Evolutionary conservation across 2,329 filamentous ascomycete species (phyloP).

Genomic region (Stagonosporopsis chrysanthemi): DNA sequence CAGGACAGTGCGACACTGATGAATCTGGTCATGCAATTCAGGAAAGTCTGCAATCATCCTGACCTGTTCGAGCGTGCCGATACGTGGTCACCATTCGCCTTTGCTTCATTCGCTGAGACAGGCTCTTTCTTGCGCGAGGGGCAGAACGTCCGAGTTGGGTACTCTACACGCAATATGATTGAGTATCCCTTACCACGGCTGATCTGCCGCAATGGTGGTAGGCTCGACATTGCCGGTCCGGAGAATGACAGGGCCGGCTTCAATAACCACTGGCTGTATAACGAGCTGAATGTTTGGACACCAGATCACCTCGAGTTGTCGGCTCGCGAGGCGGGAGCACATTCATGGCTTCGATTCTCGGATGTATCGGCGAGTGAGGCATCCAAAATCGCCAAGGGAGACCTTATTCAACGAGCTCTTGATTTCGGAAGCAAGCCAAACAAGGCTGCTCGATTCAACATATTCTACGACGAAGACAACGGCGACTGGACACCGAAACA

Average conservation of each 20-base stretch:
- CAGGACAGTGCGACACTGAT: constrained; percentile 95
- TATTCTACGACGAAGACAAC: constrained; percentile 72
- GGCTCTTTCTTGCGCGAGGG: constrained; percentile 94
- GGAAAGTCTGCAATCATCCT: constrained; percentile 98
- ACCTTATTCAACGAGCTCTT: constrained; percentile 76
- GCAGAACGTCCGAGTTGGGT: constrained; percentile 77
- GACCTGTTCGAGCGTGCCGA: constrained; percentile 96
- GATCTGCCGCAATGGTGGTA: constrained; percentile 81
- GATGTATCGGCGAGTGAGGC: constrained; percentile 78
- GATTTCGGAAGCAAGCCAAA: constrained; percentile 61
- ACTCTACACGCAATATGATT: constrained; percentile 86
- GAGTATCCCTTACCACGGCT: constrained; percentile 83
- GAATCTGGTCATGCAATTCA: constrained; percentile 99
- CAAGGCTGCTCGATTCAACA: constrained; percentile 70
- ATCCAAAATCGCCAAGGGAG: constrained; percentile 71
- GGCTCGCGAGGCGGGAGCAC: constrained; percentile 67
- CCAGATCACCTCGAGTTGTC: constrained; percentile 78
- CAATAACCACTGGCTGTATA: constrained; percentile 75
- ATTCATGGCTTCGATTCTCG: constrained; percentile 90
- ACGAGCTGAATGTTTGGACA: constrained; percentile 90
- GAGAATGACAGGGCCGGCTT: constrained; percentile 82
- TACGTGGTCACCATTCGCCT: constrained; percentile 83
- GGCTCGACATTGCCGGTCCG: constrained; percentile 74
- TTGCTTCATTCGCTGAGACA: constrained; percentile 90
- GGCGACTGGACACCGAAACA: constrained; percentile 74